A percentile compares a stretch with the other conserved stretches of the same genome.
Conservation (phyloP, 495 filamentous ascomycete species). For the Penicillium lagena region DNA sequence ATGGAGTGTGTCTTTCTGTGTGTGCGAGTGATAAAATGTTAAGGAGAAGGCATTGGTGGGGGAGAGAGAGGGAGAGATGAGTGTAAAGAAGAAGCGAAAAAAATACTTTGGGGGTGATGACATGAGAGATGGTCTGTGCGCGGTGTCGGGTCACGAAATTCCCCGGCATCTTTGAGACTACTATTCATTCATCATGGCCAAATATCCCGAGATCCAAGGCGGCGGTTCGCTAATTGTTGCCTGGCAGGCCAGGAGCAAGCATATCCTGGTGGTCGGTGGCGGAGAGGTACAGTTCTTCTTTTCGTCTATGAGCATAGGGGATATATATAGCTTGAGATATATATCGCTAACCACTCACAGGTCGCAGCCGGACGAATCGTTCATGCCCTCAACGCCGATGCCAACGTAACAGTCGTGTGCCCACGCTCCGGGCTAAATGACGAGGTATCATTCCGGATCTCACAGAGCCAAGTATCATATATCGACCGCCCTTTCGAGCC, state of each 20-base stretch:
- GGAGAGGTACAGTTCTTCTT: conserved; percentile 62
- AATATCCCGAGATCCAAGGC: conserved; percentile 75
- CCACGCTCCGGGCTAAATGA: conserved; percentile 75
- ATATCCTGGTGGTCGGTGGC: conserved; percentile 82
- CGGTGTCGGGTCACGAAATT: not conserved
- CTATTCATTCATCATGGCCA: conserved; percentile 37
- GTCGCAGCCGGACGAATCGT: conserved; percentile 93
- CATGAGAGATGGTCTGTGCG: too few relatives aligned
- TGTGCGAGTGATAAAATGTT: conserved; percentile 5
- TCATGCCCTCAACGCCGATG: conserved; percentile 89
- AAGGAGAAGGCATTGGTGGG: conserved; percentile 12
- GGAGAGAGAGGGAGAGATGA: conserved; percentile 4
- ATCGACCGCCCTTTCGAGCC: conserved; percentile 77
- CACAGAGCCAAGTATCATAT: conserved; percentile 65
- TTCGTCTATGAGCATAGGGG: not conserved
- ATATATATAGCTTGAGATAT: conserved; percentile 4
- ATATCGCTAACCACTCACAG: conserved; percentile 32
- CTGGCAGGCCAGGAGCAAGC: conserved; percentile 84
- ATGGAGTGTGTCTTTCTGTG: conserved; percentile 25
- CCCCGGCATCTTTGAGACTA: not conserved
- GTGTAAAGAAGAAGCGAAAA: conserved; percentile 9
- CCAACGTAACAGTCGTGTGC: conserved; percentile 76
- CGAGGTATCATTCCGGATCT: conserved; percentile 78
- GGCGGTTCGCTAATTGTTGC: conserved; percentile 90
- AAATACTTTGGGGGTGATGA: conserved; percentile 8